Base-by-base conservation (phyloP, 2,329 filamentous ascomycete genomes). In the Cryphonectria naterciae region DNA sequence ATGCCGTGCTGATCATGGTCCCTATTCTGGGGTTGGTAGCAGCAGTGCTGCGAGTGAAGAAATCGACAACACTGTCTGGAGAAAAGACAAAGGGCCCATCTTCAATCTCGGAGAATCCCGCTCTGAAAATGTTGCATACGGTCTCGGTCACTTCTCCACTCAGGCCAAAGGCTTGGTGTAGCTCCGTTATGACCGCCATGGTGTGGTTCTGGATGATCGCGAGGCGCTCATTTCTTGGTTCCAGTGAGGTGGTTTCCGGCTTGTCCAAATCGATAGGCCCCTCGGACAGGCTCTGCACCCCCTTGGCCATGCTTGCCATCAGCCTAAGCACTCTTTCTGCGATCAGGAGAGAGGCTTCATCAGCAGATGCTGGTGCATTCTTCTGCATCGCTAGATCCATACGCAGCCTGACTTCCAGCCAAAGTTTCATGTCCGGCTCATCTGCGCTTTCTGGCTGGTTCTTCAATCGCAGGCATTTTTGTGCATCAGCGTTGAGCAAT, bases 41-140 rank as follows among this genome's bases (percentile, higher is more conserved):
- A n/a, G 86, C 81, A 52, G 87, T 80, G 1, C 81, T 83, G 32
- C 90, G 86, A 4, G 86, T 84, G 63, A 96, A 84, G 77, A 92
- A 92, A 58, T 89, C 84, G 15, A 90, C 88, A n/a, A 93, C 88
- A 73, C 89, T 85, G 0, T 85, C 82, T 0, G 91, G 85, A 2
- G 91, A 86, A 72, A 97, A 89, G 11, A 95, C 92, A 75, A 96
- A 95, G 0, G 93, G 92, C 0, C 93, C 93, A 3, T 91, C 88
- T 37, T 89, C 87, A 0, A 85, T 87, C 79, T 97, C 93, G 0
- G 90, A 90, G 76, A 95, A 95, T 0, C 93, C 93, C 28, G 89
- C 87, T 56, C 90, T 88, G 65, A 95, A 85, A 64, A 95, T 88
- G 70, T 85, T 86, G 80, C 93, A 96, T 46, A 91, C 89, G 4